Evolutionary conservation across 768 basidiomycete genomes (phyloP).

Genomic region (Boletus edulis): DNA sequence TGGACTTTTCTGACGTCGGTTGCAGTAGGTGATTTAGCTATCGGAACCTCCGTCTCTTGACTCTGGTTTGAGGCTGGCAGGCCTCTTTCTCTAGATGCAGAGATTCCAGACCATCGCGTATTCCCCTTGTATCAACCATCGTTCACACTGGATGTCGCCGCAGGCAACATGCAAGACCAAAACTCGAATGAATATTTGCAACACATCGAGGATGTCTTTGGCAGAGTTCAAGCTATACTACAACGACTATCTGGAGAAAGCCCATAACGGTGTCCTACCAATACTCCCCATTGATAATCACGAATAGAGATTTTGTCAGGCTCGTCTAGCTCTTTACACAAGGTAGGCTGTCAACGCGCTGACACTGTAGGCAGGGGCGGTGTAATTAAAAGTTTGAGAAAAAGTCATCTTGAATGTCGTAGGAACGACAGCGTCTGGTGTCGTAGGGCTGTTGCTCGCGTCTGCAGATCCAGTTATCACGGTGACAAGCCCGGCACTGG

Average conservation of each 20-base stretch:
- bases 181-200: constrained; percentile 61
- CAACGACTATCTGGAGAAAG: constrained; percentile 8
- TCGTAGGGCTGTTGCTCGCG: constrained; percentile 54
- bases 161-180: constrained; percentile 71
- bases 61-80: constrained; percentile 44
- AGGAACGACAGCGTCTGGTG: constrained; percentile 49
- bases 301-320: neutral
- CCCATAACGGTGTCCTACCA: neutral
- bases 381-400: constrained; percentile 53
- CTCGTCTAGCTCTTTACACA: neutral
- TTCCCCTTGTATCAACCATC: constrained; percentile 78
- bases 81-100: constrained; percentile 53
- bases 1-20: constrained; percentile 84
- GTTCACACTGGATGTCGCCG: constrained; percentile 74
- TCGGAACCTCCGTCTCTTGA: neutral
- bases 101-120: constrained; percentile 73
- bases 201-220: constrained; percentile 42
- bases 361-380: constrained; percentile 47
- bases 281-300: neutral
- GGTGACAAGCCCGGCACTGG: constrained; percentile 42
- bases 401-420: constrained; percentile 42
- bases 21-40: constrained; percentile 46
- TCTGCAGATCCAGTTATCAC: constrained; percentile 49
- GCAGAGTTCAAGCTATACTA: constrained; percentile 28
- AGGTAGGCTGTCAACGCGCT: constrained; percentile 29